Conservation (phyloP, 768 basidiomycete species). For the Boletus reticulatus region DNA sequence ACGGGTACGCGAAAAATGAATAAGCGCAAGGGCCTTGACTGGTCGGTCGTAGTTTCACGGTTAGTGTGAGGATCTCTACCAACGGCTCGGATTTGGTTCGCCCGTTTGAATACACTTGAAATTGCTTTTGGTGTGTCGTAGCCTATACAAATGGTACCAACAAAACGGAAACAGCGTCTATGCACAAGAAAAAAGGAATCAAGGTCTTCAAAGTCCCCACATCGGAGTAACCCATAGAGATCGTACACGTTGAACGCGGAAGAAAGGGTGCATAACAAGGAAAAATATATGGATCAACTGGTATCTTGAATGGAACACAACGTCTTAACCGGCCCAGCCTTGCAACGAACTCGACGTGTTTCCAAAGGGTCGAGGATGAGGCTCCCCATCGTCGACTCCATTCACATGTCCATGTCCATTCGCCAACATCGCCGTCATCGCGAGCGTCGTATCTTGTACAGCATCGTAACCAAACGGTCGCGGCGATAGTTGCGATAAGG, state of each 20-base stretch:
- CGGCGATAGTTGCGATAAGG: slow-evolving; percentile 4
- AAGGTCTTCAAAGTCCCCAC: slow-evolving; percentile 17
- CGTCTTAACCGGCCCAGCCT: slow-evolving; percentile 27
- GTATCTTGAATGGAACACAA: not conserved
- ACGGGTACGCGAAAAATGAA: not conserved
- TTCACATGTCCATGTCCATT: not conserved
- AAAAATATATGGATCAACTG: not conserved
- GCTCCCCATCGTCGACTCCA: slow-evolving; percentile 5
- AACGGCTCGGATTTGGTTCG: too few species aligned
- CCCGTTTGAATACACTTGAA: not conserved
- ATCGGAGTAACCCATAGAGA: not conserved
- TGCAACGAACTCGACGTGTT: slow-evolving; percentile 27
- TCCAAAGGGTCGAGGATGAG: slow-evolving; percentile 9
- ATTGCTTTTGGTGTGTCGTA: not conserved
- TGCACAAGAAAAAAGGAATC: slow-evolving; percentile 4
- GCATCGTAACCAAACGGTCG: slow-evolving; percentile 12
- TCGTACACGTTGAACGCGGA: not conserved
- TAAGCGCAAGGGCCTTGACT: not conserved
- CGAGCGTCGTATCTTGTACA: slow-evolving; percentile 7
- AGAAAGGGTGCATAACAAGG: not conserved
- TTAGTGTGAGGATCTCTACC: not conserved
- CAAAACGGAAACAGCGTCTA: not conserved
- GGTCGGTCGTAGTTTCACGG: not conserved
- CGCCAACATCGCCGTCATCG: not conserved
- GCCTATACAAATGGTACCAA: not conserved